Evolutionary conservation across 495 filamentous ascomycete genomes (phyloP), one percentile per base, ranked within the genome.

Genomic region (Parachaetomium inaequale): DNA sequence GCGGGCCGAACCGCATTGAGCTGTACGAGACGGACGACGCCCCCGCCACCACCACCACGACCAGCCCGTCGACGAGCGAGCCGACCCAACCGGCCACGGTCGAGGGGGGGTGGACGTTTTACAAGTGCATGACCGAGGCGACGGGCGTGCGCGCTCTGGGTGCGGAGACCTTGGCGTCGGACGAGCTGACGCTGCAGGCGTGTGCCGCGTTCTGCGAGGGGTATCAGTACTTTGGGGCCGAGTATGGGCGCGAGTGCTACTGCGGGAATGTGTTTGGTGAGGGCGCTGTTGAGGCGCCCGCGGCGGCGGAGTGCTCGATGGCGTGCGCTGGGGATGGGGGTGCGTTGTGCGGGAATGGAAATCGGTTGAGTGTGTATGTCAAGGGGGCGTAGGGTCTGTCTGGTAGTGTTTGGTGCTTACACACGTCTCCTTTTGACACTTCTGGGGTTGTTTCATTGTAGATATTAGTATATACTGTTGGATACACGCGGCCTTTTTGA

Each of bases 271-370:
- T n/a, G 42, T 71, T 79, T 12, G 69, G 62, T 8, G 51, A 55
- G 8, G 72, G 73, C 5, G 68, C 73, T 10, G 63, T 55, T 26
- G 50, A 60, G 56, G 66, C 62, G 1, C 12, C 19, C 7, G 19
- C 63, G 19, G 57, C 52, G 12, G 46, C 31, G 4, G 74, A 80
- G n/a, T 80, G 78, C 63, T 64, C 40, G 31, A 76, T 77, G 70
- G 34, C 64, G 14, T 80, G 78, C 52, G 69, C 65, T 14, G 79
- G 78, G 8, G 68, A 79, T 42, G 59, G 42, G 19, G 61, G 4
- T 10, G 62, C 76, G 68, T 68, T 67, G 25, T 81, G 79, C 38
- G 78, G 78, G n/a, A 74, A 66, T 3, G 72, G 73, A 3, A 73
- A 75, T 45, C 40, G 77, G 53, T 43, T 79, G 42, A 64, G 64